These are phyloP conservation scores for Rauvolfia tetraphylla DNA, from an alignment of 257 asterid genomes.

Conservation along the genomic window DNA sequence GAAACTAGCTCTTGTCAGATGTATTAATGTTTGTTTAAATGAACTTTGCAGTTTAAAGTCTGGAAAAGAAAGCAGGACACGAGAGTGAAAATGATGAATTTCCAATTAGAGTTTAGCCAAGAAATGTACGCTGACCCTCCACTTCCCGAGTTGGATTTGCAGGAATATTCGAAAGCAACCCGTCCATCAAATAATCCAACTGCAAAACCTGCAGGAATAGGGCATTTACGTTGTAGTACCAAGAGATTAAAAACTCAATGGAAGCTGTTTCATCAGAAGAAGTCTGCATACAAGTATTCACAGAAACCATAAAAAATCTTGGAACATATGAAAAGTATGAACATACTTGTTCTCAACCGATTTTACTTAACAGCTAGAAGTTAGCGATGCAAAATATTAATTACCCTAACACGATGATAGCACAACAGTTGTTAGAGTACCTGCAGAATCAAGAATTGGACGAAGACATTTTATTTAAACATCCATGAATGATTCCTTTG, in stretches of 20 bases:
- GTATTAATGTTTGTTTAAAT: neutral
- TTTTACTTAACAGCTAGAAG: neutral
- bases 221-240: constrained; percentile 1
- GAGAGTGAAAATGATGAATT: neutral
- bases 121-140: constrained; percentile 57
- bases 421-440: constrained; percentile 36
- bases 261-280: neutral
- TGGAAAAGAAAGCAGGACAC: neutral
- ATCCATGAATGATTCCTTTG: constrained; percentile 40
- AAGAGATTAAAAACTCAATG: neutral
- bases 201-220: constrained; percentile 56
- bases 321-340: neutral
- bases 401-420: constrained; percentile 11
- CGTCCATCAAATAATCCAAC: constrained; percentile 87
- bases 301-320: neutral
- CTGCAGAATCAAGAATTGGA: constrained; percentile 56
- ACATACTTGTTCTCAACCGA: neutral
- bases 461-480: constrained; percentile 66
- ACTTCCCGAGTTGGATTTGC: constrained; percentile 33
- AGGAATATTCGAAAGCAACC: constrained; percentile 60
- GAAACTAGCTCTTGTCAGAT: neutral
- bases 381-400: neutral
- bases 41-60: neutral
- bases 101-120: neutral
- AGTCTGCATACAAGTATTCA: constrained; percentile 2